These are phyloP conservation scores for Backusella psychrophila DNA, from an alignment of 192 early-diverging fungal genomes.

Conservation along the genomic window DNA sequence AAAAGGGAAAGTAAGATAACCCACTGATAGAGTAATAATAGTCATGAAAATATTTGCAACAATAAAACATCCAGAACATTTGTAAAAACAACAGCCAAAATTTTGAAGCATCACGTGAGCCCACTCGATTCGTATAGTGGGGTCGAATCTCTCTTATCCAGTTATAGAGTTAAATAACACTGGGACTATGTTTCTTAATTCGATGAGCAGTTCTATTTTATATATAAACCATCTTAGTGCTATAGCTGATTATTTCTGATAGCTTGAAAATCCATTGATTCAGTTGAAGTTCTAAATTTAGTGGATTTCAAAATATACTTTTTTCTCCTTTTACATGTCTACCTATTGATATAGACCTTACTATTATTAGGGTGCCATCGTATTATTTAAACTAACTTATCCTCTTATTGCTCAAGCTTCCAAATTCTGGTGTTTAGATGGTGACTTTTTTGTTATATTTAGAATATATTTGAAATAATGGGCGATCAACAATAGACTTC, in stretches of 20 bases:
- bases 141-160: background rate
- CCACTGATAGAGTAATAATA: constrained; percentile 5
- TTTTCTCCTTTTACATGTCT: background rate
- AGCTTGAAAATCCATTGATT: background rate
- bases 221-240: background rate
- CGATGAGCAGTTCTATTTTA: background rate
- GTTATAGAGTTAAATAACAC: background rate
- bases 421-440: too few relatives aligned
- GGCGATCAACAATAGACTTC: background rate
- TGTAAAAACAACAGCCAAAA: background rate
- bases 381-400: too few relatives aligned
- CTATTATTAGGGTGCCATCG: background rate
- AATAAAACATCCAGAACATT: too few relatives aligned
- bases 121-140: background rate
- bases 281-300: background rate
- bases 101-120: background rate
- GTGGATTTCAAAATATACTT: background rate
- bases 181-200: background rate
- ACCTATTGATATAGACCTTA: background rate
- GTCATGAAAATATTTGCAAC: background rate
- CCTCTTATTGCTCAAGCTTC: too few relatives aligned
- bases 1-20: constrained; percentile 6
- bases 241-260: too few relatives aligned
- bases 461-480: background rate
- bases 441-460: background rate